Base-by-base conservation (phyloP, 2,329 filamentous ascomycete species). In the Podosphaera fusca region DNA sequence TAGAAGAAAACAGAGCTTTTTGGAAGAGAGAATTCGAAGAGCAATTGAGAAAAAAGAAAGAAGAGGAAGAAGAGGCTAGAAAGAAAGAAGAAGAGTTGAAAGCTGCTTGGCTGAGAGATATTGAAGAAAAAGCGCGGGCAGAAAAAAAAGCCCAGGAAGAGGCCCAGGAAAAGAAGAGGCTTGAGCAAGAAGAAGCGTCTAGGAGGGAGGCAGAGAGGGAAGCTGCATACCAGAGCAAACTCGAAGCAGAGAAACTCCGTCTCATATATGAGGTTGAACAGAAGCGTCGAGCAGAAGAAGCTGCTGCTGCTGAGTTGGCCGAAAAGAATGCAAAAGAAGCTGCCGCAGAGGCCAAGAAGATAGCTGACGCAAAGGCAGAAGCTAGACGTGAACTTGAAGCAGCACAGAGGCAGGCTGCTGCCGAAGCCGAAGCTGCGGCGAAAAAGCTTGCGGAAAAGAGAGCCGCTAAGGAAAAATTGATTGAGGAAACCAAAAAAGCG, bases 401-500 rank as follows among this genome's bases (percentile, higher is more conserved):
- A 30, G 57, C 59, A 38, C 60, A 59, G 40, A 49, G 57, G 45
- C 58, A 60, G 38, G 59, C 60, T 58, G 65, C 57, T 66, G 55
- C 53, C 8, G 59, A 61, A 8, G 60, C 60, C 45, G 60, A 69
- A 33, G 60, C 66, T 61, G 71, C 70, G 45, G 75, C 76, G 64
- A 75, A 73, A 59, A 71, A 73, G 30, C 72, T 71, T 40, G 71
- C 72, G 21, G 72, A 73, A 56, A 70, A 70, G 42, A 67, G 71
- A 61, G 58, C 63, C 59, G 58, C 67, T 67, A 56, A 59, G 50
- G 67, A 66, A 3, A 69, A 69, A 58, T 66, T 66, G 1, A 61
- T 70, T 36, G 67, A 64, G 40, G 60, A 61, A 34, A 61, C 69
- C 38, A 68, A 71, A 61, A 66, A 65, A 6, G 69, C 69, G 53